Evolutionary conservation across 179 eudicot species (phyloP).

Genomic region (Pouteria campechiana): DNA sequence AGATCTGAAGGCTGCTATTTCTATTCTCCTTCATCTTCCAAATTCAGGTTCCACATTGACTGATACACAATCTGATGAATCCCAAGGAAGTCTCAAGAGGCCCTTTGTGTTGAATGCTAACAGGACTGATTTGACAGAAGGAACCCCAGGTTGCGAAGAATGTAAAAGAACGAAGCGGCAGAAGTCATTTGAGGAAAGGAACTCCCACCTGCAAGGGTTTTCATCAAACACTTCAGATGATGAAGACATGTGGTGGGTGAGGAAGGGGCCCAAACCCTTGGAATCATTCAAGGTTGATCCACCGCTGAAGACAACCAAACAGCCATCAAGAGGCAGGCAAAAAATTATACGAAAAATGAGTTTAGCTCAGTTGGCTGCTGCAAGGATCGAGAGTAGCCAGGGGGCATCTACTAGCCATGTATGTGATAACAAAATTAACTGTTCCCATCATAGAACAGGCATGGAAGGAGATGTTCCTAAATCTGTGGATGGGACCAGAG

Average conservation of each 20-base stretch:
- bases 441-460: slow-evolving; percentile 75
- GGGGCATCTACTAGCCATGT: slow-evolving; percentile 99
- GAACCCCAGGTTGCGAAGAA: slow-evolving; percentile 91
- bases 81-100: slow-evolving; percentile 48
- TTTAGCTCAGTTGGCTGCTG: slow-evolving; percentile 82
- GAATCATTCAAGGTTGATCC: slow-evolving; percentile 56
- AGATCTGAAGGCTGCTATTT: slow-evolving; percentile 54
- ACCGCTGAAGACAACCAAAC: slow-evolving; percentile 77
- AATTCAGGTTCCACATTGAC: slow-evolving; percentile 12
- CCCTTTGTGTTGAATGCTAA: slow-evolving; percentile 22
- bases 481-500: slow-evolving; percentile 25
- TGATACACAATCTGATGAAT: slow-evolving; percentile 40
- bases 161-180: slow-evolving; percentile 76
- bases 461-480: slow-evolving; percentile 47
- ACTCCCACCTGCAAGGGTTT: slow-evolving; percentile 29
- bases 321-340: slow-evolving; percentile 77
- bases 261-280: slow-evolving; percentile 50
- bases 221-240: slow-evolving; percentile 41
- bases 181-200: slow-evolving; percentile 56
- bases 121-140: slow-evolving; percentile 36
- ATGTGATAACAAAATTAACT: slow-evolving; percentile 70
- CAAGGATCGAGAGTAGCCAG: slow-evolving; percentile 93
- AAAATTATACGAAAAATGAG: slow-evolving; percentile 83
- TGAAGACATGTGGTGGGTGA: slow-evolving; percentile 87
- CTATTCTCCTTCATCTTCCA: slow-evolving; percentile 58